Evolutionary conservation across 768 basidiomycete genomes (phyloP).

Genomic region (Favolaschia claudopus): DNA sequence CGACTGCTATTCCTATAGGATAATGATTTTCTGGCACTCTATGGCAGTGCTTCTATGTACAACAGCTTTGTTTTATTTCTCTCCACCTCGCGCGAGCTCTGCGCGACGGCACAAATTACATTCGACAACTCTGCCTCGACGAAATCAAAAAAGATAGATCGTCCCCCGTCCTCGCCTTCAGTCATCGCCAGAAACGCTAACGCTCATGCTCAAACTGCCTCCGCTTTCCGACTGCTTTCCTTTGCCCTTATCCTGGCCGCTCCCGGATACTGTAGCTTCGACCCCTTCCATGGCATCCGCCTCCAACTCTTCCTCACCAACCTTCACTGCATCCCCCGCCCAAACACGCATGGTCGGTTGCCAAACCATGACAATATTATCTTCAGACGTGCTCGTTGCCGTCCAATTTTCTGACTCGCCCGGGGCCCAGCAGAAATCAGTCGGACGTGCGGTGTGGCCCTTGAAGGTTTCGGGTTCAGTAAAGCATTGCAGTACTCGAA

Average conservation of each 20-base stretch:
- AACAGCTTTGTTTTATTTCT: slow-evolving; percentile 17
- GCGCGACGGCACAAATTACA: slow-evolving; percentile 8
- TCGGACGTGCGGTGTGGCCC: slow-evolving; percentile 89
- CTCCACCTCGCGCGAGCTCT: background rate
- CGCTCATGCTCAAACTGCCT: slow-evolving; percentile 62
- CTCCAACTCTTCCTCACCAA: slow-evolving; percentile 88
- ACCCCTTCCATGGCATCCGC: slow-evolving; percentile 80
- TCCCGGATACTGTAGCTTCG: slow-evolving; percentile 49
- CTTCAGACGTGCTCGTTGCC: slow-evolving; percentile 88
- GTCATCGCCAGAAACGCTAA: slow-evolving; percentile 64
- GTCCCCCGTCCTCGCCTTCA: slow-evolving; percentile 34
- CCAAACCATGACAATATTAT: slow-evolving; percentile 98
- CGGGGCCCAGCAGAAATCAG: slow-evolving; percentile 97
- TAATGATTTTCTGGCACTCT: background rate
- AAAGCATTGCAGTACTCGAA: slow-evolving; percentile 1
- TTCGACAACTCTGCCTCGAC: background rate
- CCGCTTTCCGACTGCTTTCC: slow-evolving; percentile 43
- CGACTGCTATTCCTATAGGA: slow-evolving; percentile 70
- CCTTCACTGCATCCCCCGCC: slow-evolving; percentile 87
- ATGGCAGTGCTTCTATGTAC: slow-evolving; percentile 21
- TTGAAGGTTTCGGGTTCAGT: slow-evolving; percentile 36
- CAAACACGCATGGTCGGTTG: slow-evolving; percentile 94
- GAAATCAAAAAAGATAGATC: slow-evolving; percentile 5
- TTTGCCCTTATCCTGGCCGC: slow-evolving; percentile 40
- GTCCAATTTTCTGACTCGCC: slow-evolving; percentile 85